A percentile compares a stretch with the other conserved stretches of the same genome.
Evolutionary conservation across 495 filamentous ascomycete genomes (phyloP).

Genomic region (Chaetomium cochliodes): DNA sequence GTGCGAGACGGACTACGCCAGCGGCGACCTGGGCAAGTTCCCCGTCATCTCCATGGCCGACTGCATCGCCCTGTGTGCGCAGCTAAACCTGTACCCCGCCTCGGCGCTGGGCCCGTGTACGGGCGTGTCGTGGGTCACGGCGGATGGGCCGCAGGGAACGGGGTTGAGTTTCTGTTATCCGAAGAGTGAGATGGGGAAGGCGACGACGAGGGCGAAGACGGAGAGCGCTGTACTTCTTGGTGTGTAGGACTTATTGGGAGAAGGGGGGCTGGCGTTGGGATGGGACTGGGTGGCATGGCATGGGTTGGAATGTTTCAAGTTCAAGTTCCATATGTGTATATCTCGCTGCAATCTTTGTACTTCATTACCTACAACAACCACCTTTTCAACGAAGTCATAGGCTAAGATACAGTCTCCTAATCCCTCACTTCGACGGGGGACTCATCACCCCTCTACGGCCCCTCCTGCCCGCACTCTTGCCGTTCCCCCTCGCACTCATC

Average conservation of each 20-base stretch:
- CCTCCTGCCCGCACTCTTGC: constrained; percentile 14
- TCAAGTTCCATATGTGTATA: neutral
- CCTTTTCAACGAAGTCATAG: no score
- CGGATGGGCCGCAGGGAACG: constrained; percentile 15
- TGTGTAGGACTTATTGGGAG: neutral
- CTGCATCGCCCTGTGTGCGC: constrained; percentile 24
- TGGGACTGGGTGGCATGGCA: no score
- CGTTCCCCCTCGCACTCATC: constrained; percentile 30
- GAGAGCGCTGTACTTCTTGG: constrained; percentile 2
- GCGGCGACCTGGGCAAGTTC: constrained; percentile 16
- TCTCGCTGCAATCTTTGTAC: neutral
- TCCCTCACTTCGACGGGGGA: neutral
- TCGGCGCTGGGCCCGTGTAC: constrained; percentile 17
- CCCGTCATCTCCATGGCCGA: constrained; percentile 22
- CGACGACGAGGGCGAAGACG: neutral
- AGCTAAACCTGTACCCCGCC: constrained; percentile 20
- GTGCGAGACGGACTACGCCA: constrained; percentile 15
- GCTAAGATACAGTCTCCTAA: no score
- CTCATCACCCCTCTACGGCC: constrained; percentile 3
- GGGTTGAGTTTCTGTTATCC: constrained; percentile 21
- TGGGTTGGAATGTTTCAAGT: no score
- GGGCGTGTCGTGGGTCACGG: constrained; percentile 19
- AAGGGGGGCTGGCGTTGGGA: no score
- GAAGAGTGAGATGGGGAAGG: neutral
- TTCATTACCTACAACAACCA: no score